A percentile compares a stretch with the other conserved stretches of the same genome.
These are phyloP conservation scores for Huiozyma sinensis DNA, from an alignment of 805 yeast species.

Conservation along the genomic window DNA sequence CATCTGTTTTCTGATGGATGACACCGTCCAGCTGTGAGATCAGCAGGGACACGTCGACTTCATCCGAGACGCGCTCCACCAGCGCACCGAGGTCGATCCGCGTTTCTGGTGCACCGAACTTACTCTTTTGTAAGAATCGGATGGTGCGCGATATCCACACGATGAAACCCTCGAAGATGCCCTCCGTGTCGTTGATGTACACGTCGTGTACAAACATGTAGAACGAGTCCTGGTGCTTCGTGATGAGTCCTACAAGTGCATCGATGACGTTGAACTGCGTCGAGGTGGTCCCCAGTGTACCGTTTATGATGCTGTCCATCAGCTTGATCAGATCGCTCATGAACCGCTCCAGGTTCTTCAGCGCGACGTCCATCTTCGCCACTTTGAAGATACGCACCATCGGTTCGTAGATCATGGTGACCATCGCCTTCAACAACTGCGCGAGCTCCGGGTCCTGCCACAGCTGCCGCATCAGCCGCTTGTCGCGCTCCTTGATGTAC, in stretches of 20 bases:
- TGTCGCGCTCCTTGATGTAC: conserved; percentile 62
- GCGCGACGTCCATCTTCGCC: conserved; percentile 54
- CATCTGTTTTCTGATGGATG: conserved; percentile 28
- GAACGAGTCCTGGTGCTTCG: conserved; percentile 60
- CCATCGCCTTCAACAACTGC: conserved; percentile 58
- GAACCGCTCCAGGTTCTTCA: conserved; percentile 54
- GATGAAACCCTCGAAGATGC: conserved; percentile 61
- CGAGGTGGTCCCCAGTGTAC: conserved; percentile 30
- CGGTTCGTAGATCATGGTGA: conserved; percentile 66
- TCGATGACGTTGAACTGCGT: conserved; percentile 52
- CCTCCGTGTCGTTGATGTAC: conserved; percentile 64
- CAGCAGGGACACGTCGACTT: conserved; percentile 15
- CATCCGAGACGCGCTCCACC: conserved; percentile 16
- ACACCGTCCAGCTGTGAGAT: conserved; percentile 33
- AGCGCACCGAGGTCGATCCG: conserved; percentile 37
- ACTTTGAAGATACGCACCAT: conserved; percentile 55
- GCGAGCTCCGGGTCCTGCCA: conserved; percentile 84
- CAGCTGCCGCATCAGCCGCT: conserved; percentile 57
- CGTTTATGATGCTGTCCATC: conserved; percentile 42
- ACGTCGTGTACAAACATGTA: conserved; percentile 72
- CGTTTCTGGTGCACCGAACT: conserved; percentile 30
- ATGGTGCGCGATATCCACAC: conserved; percentile 65
- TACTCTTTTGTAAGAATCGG: conserved; percentile 52
- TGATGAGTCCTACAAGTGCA: conserved; percentile 51
- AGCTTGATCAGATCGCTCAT: conserved; percentile 54